Percentiles rank a stretch among this genome's conserved stretches.
These are phyloP conservation scores for Clonostachys chloroleuca DNA, from an alignment of 2,329 filamentous ascomycete species.

Conservation along the genomic window DNA sequence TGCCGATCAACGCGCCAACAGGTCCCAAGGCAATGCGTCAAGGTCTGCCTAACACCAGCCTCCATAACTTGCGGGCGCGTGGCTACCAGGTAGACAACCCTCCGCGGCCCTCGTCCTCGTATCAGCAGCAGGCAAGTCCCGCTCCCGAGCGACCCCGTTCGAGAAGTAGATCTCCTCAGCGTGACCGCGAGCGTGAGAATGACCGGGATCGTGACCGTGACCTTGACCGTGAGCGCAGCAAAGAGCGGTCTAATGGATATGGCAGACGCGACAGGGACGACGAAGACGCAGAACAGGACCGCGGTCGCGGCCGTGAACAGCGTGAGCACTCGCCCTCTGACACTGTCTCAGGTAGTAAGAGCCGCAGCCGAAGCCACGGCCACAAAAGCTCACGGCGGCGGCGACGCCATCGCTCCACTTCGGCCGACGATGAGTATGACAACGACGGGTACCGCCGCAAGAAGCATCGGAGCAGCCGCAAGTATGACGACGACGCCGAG, in stretches of 20 bases:
- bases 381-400: conserved; percentile 43
- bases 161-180: conserved; percentile 38
- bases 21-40: conserved; percentile 94
- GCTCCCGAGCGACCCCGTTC: conserved; percentile 21
- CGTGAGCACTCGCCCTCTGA: conserved; percentile 6
- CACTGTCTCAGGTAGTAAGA: conserved; percentile 7
- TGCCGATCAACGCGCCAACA: conserved; percentile 73
- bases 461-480: conserved; percentile 41
- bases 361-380: conserved; percentile 33
- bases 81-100: conserved; percentile 41
- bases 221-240: conserved; percentile 24
- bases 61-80: conserved; percentile 57
- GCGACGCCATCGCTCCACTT: conserved; percentile 51
- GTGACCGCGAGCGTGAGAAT: conserved; percentile 21
- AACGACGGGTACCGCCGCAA: conserved; percentile 42
- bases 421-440: conserved; percentile 40
- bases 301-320: not conserved
- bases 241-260: conserved; percentile 20
- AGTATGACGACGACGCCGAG: conserved; percentile 45
- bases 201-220: conserved; percentile 19
- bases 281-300: conserved; percentile 3
- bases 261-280: conserved; percentile 15
- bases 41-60: conserved; percentile 77
- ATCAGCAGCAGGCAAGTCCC: conserved; percentile 1
- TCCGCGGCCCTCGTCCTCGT: conserved; percentile 13